Base-by-base conservation (phyloP, 345 rosid species). In the Ricinus communis region DNA sequence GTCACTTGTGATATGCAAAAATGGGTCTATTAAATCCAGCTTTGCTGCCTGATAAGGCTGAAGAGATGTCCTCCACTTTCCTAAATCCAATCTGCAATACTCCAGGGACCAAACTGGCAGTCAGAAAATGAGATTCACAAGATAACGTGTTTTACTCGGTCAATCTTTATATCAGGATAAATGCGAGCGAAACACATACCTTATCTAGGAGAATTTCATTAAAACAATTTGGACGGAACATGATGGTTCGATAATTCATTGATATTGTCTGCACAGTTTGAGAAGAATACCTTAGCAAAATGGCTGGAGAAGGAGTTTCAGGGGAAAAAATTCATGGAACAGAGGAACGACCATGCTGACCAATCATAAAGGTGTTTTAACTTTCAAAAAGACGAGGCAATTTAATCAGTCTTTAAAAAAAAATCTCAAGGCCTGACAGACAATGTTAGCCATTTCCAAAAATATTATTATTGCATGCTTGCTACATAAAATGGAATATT, bases 171-270 rank as follows among this genome's bases (percentile, higher is more conserved):
- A 55, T 2, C 19, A 6, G 19, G 50, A 11, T 5, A 24, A 36
- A 68, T 53, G 22, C 12, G 41, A 69, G n/a, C n/a, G 24, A 33
- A 30, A 25, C 49, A 68, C 16, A 60, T 86, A 90, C 99, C 96
- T 92, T 92, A 66, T 95, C 98, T 43, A 95, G 83, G 68, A 95
- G 98, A 77, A 90, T 87, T 64, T 92, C 97, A 74, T 74, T 87
- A 79, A 95, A 92, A 28, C 57, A 52, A 5, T 86, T 80, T 7
- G 98, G 98, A 25, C 74, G 84, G 65, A 84, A 66, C 54, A 57
- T 45, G 66, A 95, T 90, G 11, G 51, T 71, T 24, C 68, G 78
- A 77, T 77, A 88, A 79, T 92, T 87, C 74, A 22, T 75, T 4
- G 90, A 81, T 25, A 92, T 78, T 56, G 89, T 87, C 98, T 92